A percentile compares a stretch with the other conserved stretches of the same genome.
phyloP scores from a whole-genome alignment of 106 monocot species.

The Acanthochlamys bracteata region DNA sequence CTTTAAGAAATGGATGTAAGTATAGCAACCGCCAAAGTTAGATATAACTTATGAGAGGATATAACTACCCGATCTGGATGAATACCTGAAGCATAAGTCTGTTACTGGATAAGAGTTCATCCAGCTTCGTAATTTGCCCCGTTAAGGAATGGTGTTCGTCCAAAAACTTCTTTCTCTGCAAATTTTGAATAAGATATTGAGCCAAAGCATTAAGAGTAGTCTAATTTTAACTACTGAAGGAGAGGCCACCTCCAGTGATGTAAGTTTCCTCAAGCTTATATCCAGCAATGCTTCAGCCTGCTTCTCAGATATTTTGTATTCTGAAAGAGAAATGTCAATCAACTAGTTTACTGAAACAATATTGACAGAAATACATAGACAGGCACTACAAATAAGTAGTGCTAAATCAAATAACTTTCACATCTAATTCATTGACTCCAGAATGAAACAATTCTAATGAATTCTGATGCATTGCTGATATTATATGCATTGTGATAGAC shows the following conservation, averaged over 20 bases:
- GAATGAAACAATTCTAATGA: too few relatives aligned
- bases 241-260: conserved; percentile 65
- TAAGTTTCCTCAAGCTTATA: conserved; percentile 81
- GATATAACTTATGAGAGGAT: too few relatives aligned
- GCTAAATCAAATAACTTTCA: too few relatives aligned
- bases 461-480: too few relatives aligned
- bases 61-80: too few relatives aligned
- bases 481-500: too few relatives aligned
- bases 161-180: conserved; percentile 78
- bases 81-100: conserved; percentile 78
- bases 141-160: conserved; percentile 66
- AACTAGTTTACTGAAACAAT: background rate
- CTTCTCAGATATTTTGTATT: conserved; percentile 68
- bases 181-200: background rate
- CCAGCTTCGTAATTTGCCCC: conserved; percentile 70
- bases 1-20: too few relatives aligned
- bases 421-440: too few relatives aligned
- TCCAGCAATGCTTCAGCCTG: conserved; percentile 93
- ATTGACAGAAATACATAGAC: background rate
- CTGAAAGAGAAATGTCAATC: conserved; percentile 26
- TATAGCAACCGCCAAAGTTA: too few relatives aligned
- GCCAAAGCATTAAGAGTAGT: conserved; percentile 1
- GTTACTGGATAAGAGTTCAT: conserved; percentile 79
- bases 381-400: too few relatives aligned
- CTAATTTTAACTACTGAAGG: conserved; percentile 2